Evolutionary conservation across 495 filamentous ascomycete species (phyloP).

Genomic region (Daldinia decipiens): DNA sequence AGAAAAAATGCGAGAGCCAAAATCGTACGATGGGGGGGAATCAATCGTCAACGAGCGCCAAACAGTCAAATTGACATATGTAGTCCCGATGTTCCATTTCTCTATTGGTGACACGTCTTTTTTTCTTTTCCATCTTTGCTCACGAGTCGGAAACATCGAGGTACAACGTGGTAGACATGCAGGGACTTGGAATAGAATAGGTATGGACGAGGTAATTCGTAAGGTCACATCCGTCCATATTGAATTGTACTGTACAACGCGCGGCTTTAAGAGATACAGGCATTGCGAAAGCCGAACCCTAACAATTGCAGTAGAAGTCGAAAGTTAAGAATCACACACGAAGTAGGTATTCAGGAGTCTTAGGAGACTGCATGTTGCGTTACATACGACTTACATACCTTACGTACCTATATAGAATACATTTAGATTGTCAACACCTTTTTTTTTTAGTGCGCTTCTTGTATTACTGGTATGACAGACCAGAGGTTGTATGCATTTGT

Average conservation of each 20-base stretch:
- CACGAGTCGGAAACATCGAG: constrained; percentile 24
- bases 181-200: constrained; percentile 29
- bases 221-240: constrained; percentile 29
- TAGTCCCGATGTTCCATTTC: constrained; percentile 29
- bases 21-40: constrained; percentile 30
- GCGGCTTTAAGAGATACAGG: constrained; percentile 18
- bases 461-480: not conserved
- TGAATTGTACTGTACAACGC: constrained; percentile 5
- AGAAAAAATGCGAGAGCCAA: constrained; percentile 23
- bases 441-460: constrained; percentile 16
- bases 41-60: constrained; percentile 18
- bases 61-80: constrained; percentile 24
- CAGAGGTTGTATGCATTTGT: constrained; percentile 7
- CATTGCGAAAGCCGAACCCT: constrained; percentile 10
- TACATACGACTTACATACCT: no score
- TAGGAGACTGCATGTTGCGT: not conserved
- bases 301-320: not conserved
- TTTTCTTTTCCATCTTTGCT: constrained; percentile 7
- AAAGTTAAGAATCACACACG: not conserved
- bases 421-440: constrained; percentile 7
- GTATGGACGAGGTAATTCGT: constrained; percentile 14
- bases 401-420: not conserved
- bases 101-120: constrained; percentile 36
- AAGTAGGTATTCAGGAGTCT: not conserved
- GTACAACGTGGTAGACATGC: constrained; percentile 26